These are phyloP conservation scores for Mycena albidolilacea DNA, from an alignment of 768 basidiomycete species.

Conservation along the genomic window DNA sequence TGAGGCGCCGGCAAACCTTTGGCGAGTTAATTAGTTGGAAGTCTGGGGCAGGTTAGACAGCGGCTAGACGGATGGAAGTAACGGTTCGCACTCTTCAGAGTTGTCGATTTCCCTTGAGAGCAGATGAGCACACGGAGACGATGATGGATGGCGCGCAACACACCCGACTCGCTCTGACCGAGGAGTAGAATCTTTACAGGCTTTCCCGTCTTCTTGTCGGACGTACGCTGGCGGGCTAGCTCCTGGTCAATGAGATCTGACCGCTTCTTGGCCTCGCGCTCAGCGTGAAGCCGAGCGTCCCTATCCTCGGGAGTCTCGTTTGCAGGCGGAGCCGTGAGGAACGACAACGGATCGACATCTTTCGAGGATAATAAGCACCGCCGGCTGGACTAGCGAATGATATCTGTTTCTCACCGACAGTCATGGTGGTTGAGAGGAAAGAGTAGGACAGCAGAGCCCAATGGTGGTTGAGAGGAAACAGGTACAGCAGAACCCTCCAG, in stretches of 20 bases:
- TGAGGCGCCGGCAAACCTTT: constrained; percentile 46
- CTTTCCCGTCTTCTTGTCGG: constrained; percentile 52
- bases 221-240: constrained; percentile 52
- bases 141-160: neutral
- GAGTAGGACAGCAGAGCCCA: too few relatives aligned
- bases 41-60: constrained; percentile 43
- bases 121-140: neutral
- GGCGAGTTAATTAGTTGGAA: constrained; percentile 61
- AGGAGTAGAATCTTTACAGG: constrained; percentile 59
- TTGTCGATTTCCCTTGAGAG: constrained; percentile 68
- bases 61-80: neutral
- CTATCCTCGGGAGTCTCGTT: constrained; percentile 53
- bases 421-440: constrained; percentile 5
- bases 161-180: constrained; percentile 71
- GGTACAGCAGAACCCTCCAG: too few relatives aligned
- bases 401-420: neutral
- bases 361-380: neutral
- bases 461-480: too few relatives aligned
- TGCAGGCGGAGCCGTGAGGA: constrained; percentile 55
- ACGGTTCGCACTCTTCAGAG: constrained; percentile 65
- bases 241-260: constrained; percentile 64
- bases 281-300: constrained; percentile 48
- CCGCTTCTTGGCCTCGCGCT: constrained; percentile 58
- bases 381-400: too few relatives aligned
- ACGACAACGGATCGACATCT: constrained; percentile 56